These are phyloP conservation scores for Remersonia thermophila DNA, from an alignment of 2,329 filamentous ascomycete species.

Conservation along the genomic window DNA sequence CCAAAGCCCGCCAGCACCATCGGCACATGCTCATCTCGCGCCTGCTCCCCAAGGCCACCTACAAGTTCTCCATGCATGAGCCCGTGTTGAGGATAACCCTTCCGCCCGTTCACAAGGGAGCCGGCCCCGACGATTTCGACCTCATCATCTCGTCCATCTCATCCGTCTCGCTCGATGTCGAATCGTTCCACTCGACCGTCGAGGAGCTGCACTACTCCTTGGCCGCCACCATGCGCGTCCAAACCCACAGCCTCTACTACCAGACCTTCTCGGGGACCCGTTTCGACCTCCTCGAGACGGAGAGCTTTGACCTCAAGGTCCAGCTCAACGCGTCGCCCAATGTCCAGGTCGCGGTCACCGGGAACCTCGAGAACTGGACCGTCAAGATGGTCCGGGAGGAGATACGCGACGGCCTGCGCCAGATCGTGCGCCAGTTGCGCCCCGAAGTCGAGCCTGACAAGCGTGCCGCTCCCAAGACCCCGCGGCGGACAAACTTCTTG, in stretches of 20 bases:
- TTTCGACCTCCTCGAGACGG: slow-evolving; percentile 77
- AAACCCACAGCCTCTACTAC: slow-evolving; percentile 86
- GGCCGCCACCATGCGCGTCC: slow-evolving; percentile 66
- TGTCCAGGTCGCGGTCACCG: slow-evolving; percentile 67
- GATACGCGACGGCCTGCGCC: slow-evolving; percentile 81
- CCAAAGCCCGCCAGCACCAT: slow-evolving; percentile 30
- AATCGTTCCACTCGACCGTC: slow-evolving; percentile 84
- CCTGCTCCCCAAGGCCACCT: slow-evolving; percentile 82
- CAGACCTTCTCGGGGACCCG: slow-evolving; percentile 73
- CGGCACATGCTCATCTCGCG: slow-evolving; percentile 67
- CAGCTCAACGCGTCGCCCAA: slow-evolving; percentile 78
- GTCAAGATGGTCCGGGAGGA: slow-evolving; percentile 84
- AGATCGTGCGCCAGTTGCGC: slow-evolving; percentile 77
- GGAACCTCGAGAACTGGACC: slow-evolving; percentile 74
- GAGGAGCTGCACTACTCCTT: slow-evolving; percentile 81
- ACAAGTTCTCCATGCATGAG: slow-evolving; percentile 95
- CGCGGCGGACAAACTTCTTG: slow-evolving; percentile 54
- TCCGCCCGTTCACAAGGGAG: slow-evolving; percentile 56
- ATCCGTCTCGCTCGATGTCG: slow-evolving; percentile 81
- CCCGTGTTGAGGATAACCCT: slow-evolving; percentile 84
- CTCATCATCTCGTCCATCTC: slow-evolving; percentile 92
- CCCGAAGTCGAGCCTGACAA: slow-evolving; percentile 56
- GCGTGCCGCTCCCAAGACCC: slow-evolving; percentile 33
- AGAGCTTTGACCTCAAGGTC: slow-evolving; percentile 75
- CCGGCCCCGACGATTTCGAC: slow-evolving; percentile 73